Percentiles rank a stretch among this genome's conserved stretches.
These are phyloP conservation scores for Suhomyces taliae DNA, from an alignment of 1,139 yeast species.

Conservation along the genomic window DNA sequence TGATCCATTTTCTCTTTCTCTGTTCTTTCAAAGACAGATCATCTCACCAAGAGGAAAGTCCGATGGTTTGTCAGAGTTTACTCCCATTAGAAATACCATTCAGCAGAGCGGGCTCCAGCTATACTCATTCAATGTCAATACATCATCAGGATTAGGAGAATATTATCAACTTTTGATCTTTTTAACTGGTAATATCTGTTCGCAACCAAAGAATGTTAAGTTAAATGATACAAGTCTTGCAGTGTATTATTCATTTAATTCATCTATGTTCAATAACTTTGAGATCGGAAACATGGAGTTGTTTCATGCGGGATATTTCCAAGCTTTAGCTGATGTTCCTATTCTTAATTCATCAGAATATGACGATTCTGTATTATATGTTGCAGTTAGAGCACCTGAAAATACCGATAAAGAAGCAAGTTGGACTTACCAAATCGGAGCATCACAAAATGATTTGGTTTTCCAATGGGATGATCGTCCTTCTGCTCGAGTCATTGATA, in stretches of 20 bases:
- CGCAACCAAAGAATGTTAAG: constrained; percentile 39
- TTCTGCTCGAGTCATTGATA: constrained; percentile 64
- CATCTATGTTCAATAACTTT: constrained; percentile 35
- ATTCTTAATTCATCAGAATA: constrained; percentile 16
- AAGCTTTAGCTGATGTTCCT: constrained; percentile 50
- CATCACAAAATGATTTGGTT: constrained; percentile 63
- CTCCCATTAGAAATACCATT: constrained; percentile 43
- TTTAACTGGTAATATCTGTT: constrained; percentile 60
- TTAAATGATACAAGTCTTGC: constrained; percentile 40
- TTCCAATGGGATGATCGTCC: constrained; percentile 69
- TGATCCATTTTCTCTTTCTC: not conserved
- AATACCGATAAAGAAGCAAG: constrained; percentile 35
- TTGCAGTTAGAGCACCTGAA: constrained; percentile 50
- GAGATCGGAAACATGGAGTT: constrained; percentile 32
- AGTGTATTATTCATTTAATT: constrained; percentile 52
- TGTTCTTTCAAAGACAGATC: not conserved
- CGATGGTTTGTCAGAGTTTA: constrained; percentile 43
- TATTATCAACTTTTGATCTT: constrained; percentile 56
- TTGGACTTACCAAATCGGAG: constrained; percentile 69
- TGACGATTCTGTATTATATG: constrained; percentile 35
- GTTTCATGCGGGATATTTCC: constrained; percentile 52
- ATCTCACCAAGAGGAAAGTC: constrained; percentile 9
- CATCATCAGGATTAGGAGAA: constrained; percentile 47
- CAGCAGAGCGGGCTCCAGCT: constrained; percentile 40
- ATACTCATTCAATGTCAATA: constrained; percentile 48